These are phyloP conservation scores for Umbelopsis vinacea DNA, from an alignment of 192 early-diverging fungal species.

Conservation along the genomic window DNA sequence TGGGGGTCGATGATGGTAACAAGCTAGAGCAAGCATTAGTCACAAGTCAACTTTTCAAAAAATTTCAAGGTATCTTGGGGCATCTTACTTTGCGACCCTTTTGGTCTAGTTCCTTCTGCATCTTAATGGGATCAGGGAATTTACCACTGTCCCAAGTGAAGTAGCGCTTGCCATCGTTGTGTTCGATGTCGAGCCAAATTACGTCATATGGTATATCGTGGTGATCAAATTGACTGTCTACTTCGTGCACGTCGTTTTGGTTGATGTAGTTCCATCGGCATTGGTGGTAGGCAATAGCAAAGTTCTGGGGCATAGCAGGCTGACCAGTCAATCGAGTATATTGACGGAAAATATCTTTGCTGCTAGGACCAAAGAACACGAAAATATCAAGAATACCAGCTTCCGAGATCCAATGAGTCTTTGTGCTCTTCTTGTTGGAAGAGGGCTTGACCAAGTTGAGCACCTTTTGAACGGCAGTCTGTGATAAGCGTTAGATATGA, in stretches of 20 bases:
- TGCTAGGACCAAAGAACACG: conserved; percentile 75
- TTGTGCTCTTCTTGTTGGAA: conserved; percentile 43
- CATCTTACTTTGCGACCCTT: conserved; percentile 75
- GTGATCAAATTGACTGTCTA: conserved; percentile 87
- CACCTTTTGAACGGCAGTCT: conserved; percentile 30
- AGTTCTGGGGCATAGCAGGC: conserved; percentile 83
- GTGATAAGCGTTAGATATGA: background rate
- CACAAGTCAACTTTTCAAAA: background rate
- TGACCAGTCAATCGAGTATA: conserved; percentile 82
- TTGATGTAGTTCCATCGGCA: conserved; percentile 98
- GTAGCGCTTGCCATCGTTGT: conserved; percentile 98
- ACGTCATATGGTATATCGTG: conserved; percentile 97
- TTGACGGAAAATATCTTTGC: conserved; percentile 69
- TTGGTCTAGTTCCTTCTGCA: conserved; percentile 76
- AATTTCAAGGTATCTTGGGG: background rate
- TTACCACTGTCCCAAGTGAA: conserved; percentile 96
- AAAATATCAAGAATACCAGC: conserved; percentile 90
- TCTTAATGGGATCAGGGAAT: conserved; percentile 84
- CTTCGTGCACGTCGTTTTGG: conserved; percentile 84
- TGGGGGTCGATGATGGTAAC: conserved; percentile 98
- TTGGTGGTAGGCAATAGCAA: conserved; percentile 94
- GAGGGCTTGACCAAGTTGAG: conserved; percentile 36
- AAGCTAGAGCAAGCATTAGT: conserved; percentile 56
- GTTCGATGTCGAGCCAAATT: conserved; percentile 99
- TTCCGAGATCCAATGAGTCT: conserved; percentile 95